phyloP scores from a whole-genome alignment of 441 rosid species.

The Mallotus repandus region DNA sequence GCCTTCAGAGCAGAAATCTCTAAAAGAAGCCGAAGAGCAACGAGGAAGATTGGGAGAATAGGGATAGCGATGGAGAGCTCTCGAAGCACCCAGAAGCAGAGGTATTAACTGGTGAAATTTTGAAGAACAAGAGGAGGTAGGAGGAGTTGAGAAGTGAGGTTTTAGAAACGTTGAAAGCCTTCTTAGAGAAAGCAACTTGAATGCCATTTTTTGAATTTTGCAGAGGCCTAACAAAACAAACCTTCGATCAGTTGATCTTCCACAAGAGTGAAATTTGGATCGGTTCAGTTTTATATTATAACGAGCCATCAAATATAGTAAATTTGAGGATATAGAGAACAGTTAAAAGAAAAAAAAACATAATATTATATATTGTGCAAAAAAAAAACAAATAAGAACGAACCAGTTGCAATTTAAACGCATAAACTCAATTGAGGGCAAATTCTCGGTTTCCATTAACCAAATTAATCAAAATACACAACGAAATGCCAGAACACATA shows the following conservation, averaged over 20 bases:
- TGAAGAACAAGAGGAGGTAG: constrained; percentile 13
- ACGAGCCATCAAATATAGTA: not conserved
- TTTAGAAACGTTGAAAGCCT: constrained; percentile 40
- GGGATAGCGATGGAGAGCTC: not conserved
- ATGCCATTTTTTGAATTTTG: constrained; percentile 36
- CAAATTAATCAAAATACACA: constrained; percentile 2
- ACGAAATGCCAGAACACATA: not conserved
- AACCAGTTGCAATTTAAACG: not conserved
- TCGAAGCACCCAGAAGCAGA: constrained; percentile 20
- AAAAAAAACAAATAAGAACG: not conserved
- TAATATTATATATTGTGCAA: not conserved
- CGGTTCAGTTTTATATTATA: no score
- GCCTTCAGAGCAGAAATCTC: constrained; percentile 60
- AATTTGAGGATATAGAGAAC: not conserved
- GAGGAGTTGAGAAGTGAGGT: constrained; percentile 10
- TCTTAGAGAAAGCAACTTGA: constrained; percentile 38
- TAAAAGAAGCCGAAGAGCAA: constrained; percentile 25
- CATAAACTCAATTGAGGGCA: not conserved
- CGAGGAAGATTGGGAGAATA: constrained; percentile 8
- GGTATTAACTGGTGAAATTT: constrained; percentile 11
- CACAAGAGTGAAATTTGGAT: no score
- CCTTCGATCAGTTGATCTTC: no score
- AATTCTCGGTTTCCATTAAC: not conserved
- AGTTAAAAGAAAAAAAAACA: not conserved
- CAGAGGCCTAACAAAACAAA: not conserved